Conservation (phyloP, 345 rosid species). For the Brassica cretica region DNA sequence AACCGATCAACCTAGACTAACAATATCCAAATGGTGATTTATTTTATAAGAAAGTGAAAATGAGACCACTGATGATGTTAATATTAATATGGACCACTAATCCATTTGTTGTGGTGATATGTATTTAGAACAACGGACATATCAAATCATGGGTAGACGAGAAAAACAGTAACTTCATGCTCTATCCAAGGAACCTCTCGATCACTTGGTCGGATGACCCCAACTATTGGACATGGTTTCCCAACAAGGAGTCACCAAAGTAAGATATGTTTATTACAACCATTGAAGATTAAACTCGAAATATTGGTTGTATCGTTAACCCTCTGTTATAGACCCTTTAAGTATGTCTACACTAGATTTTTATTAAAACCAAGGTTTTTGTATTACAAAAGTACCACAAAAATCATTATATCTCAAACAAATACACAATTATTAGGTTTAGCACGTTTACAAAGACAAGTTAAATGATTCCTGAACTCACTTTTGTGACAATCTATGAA, state of each 20-base stretch:
- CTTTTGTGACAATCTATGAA: not conserved
- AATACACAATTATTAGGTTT: not conserved
- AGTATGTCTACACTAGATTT: not conserved
- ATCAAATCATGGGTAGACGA: conserved; percentile 61
- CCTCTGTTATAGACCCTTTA: not conserved
- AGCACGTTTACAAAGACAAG: not conserved
- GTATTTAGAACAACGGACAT: conserved; percentile 12
- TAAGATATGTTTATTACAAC: conserved; percentile 12
- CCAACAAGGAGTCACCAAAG: conserved; percentile 45
- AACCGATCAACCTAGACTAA: not conserved
- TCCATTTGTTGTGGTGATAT: conserved; percentile 2
- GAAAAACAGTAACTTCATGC: conserved; percentile 53
- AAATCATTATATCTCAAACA: not conserved
- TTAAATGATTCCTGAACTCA: not conserved
- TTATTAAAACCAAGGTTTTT: not conserved
- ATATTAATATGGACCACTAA: not conserved
- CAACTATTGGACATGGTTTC: conserved; percentile 58
- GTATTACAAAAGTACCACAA: not conserved
- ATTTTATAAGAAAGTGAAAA: not conserved
- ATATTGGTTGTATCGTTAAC: not conserved
- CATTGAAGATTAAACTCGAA: not conserved
- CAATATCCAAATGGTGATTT: not conserved
- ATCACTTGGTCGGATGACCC: conserved; percentile 63
- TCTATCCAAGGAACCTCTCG: conserved; percentile 55
- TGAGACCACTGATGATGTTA: not conserved